phyloP scores from a whole-genome alignment of 2,329 filamentous ascomycete species.

The Monosporascus sp. region DNA sequence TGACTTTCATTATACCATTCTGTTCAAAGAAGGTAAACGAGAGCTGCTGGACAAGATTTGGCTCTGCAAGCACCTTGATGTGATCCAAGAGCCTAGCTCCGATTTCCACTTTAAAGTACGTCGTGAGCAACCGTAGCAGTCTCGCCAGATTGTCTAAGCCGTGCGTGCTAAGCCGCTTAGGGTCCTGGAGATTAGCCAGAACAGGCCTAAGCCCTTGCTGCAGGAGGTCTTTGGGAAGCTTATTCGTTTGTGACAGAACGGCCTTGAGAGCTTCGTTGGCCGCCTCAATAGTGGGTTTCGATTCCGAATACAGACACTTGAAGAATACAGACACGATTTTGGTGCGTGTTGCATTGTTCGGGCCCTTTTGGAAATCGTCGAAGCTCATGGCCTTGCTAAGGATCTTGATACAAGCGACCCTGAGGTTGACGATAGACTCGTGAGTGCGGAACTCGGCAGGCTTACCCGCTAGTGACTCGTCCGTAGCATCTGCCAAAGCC shows the following conservation, averaged over 20 bases:
- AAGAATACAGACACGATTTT: constrained; percentile 95
- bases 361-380: constrained; percentile 78
- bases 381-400: constrained; percentile 91
- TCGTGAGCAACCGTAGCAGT: constrained; percentile 84
- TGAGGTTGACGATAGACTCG: constrained; percentile 83
- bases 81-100: constrained; percentile 90
- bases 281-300: constrained; percentile 84
- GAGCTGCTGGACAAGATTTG: constrained; percentile 73
- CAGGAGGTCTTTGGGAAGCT: constrained; percentile 89
- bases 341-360: constrained; percentile 58
- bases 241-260: constrained; percentile 81
- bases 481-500: constrained; percentile 87
- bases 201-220: constrained; percentile 93
- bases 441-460: constrained; percentile 93
- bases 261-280: constrained; percentile 86
- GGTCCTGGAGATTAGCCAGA: constrained; percentile 92
- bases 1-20: constrained; percentile 86
- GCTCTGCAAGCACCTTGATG: constrained; percentile 83
- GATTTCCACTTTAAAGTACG: constrained; percentile 99
- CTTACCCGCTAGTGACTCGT: constrained; percentile 88
- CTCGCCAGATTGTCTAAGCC: constrained; percentile 88
- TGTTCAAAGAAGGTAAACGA: constrained; percentile 96
- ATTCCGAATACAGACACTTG: constrained; percentile 92
- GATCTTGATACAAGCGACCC: constrained; percentile 89
- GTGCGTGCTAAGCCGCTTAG: constrained; percentile 80